Percentiles rank a stretch among this genome's conserved stretches.
phyloP scores from a whole-genome alignment of 305 asterid genomes.

The Solanum hybrid region DNA sequence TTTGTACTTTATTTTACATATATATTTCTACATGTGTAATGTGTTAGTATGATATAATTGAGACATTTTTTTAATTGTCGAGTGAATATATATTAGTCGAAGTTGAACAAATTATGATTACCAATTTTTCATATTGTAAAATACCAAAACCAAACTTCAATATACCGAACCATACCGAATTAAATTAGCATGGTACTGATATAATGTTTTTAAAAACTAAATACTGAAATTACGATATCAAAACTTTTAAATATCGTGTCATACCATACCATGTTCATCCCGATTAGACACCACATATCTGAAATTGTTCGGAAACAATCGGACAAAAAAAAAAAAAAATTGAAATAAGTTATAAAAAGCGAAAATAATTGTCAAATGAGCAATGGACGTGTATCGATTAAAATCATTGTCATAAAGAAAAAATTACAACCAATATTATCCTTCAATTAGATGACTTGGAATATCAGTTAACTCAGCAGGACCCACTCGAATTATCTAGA shows the following conservation, averaged over 20 bases:
- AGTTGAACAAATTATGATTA: too few species aligned
- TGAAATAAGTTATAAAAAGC: too few species aligned
- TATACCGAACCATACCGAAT: too few species aligned
- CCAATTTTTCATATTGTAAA: not conserved
- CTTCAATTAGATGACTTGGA: not conserved
- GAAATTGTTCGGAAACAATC: not conserved
- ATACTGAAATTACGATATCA: too few species aligned
- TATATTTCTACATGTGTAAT: too few species aligned
- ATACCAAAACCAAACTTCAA: too few species aligned
- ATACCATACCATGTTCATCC: not conserved
- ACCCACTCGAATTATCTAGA: not conserved
- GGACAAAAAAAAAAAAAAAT: not conserved
- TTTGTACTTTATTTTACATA: too few species aligned
- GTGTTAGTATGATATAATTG: too few species aligned
- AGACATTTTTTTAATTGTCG: rapidly evolving
- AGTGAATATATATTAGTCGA: too few species aligned
- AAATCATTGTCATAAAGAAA: not conserved
- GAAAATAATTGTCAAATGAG: not conserved
- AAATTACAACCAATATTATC: not conserved
- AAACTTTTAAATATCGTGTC: too few species aligned
- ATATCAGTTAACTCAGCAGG: not conserved
- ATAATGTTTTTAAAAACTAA: too few species aligned
- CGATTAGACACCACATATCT: not conserved
- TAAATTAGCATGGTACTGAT: not conserved
- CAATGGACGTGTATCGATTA: not conserved